Evolutionary conservation across 1,139 yeast genomes (phyloP).

Genomic region (Scheffersomyces illinoinensis): DNA sequence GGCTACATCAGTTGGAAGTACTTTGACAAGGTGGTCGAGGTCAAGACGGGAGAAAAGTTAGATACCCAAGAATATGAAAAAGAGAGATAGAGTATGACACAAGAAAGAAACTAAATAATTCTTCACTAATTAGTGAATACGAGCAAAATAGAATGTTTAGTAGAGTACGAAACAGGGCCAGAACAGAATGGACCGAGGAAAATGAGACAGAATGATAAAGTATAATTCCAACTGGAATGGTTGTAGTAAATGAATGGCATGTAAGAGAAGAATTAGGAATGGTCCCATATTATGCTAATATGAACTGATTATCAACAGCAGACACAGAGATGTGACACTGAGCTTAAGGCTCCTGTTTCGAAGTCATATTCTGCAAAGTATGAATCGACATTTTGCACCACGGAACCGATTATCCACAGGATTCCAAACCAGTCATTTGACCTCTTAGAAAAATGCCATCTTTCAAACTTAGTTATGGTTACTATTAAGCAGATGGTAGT

Average conservation of each 20-base stretch:
- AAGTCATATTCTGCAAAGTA: background rate
- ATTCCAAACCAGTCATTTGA: background rate
- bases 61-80: slow-evolving; percentile 6
- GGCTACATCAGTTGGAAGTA: slow-evolving; percentile 53
- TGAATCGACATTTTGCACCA: background rate
- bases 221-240: background rate
- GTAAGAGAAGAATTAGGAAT: background rate
- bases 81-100: background rate
- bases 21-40: slow-evolving; percentile 40
- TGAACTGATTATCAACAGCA: background rate
- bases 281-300: background rate
- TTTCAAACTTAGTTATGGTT: background rate
- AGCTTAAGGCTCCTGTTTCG: background rate
- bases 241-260: background rate
- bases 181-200: background rate
- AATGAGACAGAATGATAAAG: background rate
- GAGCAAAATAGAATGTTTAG: background rate
- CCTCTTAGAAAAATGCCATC: background rate
- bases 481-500: background rate
- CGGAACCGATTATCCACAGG: background rate
- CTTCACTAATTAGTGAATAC: background rate
- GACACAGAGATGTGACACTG: background rate
- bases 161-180: background rate
- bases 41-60: slow-evolving; percentile 13
- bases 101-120: background rate